These are phyloP conservation scores for Angophora floribunda DNA, from an alignment of 345 rosid species.

Conservation along the genomic window DNA sequence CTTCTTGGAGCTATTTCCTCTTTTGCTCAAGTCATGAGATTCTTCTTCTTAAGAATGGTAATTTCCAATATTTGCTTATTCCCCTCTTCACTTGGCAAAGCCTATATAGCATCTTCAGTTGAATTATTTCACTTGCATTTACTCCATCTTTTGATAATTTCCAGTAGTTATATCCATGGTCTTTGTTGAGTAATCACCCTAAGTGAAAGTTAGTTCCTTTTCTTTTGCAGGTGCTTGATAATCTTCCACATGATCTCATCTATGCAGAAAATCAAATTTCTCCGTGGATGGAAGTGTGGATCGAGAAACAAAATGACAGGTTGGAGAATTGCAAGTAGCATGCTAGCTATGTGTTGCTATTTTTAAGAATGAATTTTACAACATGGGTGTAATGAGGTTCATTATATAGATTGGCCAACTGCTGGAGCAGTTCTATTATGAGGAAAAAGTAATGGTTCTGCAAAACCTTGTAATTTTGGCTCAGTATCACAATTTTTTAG, in stretches of 20 bases:
- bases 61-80: neutral
- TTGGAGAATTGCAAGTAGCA: constrained; percentile 4
- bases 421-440: neutral
- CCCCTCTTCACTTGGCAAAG: neutral
- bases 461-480: neutral
- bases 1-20: neutral
- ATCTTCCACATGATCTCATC: constrained; percentile 91
- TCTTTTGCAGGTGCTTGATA: constrained; percentile 82
- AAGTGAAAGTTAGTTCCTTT: constrained; percentile 20
- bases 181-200: constrained; percentile 20
- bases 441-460: neutral
- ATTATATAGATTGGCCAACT: neutral
- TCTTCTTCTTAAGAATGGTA: neutral
- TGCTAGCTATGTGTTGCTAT: neutral
- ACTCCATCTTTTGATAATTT: neutral
- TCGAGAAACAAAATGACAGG: constrained; percentile 67
- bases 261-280: constrained; percentile 75
- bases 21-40: neutral
- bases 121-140: neutral
- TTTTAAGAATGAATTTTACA: neutral
- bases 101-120: neutral
- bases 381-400: neutral
- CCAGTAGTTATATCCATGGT: neutral
- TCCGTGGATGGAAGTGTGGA: constrained; percentile 95
- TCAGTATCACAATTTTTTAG: neutral